A percentile compares a stretch with the other conserved stretches of the same genome.
Evolutionary conservation across 1,284 basidiomycete genomes (phyloP).

Genomic region (Coniferiporia sulphurascens): DNA sequence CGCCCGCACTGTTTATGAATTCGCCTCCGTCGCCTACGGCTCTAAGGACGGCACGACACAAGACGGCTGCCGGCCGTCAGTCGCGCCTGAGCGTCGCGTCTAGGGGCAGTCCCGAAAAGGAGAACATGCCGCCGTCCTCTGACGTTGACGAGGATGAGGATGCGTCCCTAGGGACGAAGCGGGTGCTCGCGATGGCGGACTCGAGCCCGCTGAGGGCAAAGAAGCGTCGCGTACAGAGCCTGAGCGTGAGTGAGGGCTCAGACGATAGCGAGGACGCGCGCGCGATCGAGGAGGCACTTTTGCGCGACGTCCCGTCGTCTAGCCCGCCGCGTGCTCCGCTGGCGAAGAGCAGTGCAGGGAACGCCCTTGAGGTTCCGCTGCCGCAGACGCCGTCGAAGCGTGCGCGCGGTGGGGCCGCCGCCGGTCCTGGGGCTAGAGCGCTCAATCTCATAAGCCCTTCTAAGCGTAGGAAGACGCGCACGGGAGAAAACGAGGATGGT

Average conservation of each 20-base stretch:
- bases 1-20: constrained; percentile 1
- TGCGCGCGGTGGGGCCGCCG: no score
- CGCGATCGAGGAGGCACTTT: neutral
- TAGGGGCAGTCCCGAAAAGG: constrained; percentile 1
- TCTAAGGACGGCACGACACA: no score
- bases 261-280: constrained; percentile 14
- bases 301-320: neutral
- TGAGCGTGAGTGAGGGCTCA: neutral
- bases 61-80: no score
- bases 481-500: no score
- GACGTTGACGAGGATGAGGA: no score
- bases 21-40: constrained; percentile 7
- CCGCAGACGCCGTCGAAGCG: constrained; percentile 2
- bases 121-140: constrained; percentile 9
- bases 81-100: neutral
- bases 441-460: no score
- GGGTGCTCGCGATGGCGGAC: constrained; percentile 1
- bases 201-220: constrained; percentile 9
- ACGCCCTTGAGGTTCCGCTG: neutral
- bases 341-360: neutral
- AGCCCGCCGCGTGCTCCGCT: neutral
- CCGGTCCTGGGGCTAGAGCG: no score
- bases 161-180: constrained; percentile 7
- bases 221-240: neutral
- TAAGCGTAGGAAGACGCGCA: no score